Conservation (phyloP, 2,329 filamentous ascomycete species). For the Ophiostoma himal-ulmi region DNA sequence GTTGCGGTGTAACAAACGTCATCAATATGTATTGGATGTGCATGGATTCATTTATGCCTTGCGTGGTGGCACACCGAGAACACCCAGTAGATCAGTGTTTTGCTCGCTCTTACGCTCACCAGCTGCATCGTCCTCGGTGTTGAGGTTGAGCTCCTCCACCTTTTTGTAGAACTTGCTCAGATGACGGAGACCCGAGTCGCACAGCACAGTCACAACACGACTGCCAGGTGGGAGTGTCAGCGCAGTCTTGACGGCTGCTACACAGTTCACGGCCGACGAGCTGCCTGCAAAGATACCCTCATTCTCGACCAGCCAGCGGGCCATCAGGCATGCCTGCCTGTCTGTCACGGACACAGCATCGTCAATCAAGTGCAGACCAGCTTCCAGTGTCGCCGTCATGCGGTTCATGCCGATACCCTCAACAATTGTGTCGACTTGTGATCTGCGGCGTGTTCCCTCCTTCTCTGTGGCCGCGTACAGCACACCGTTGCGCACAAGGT, state of each 20-base stretch:
- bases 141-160: conserved; percentile 61
- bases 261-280: conserved; percentile 94
- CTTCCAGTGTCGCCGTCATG: conserved; percentile 88
- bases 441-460: conserved; percentile 81
- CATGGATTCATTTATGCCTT: background rate
- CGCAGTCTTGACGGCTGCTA: conserved; percentile 66
- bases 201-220: conserved; percentile 74
- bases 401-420: conserved; percentile 95
- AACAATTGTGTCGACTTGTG: conserved; percentile 92
- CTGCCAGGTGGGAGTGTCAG: conserved; percentile 56
- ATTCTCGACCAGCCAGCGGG: conserved; percentile 90
- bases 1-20: too few species aligned
- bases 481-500: conserved; percentile 85
- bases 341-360: conserved; percentile 87
- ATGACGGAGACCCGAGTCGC: conserved; percentile 76
- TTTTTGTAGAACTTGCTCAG: conserved; percentile 80
- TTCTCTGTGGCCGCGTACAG: conserved; percentile 89
- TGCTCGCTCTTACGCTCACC: conserved; percentile 11
- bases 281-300: conserved; percentile 94
- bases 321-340: conserved; percentile 85
- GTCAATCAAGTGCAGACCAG: conserved; percentile 77
- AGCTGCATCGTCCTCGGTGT: conserved; percentile 35
- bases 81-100: conserved; percentile 41
- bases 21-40: too few species aligned
- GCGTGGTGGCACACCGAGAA: conserved; percentile 42